A percentile compares a stretch with the other conserved stretches of the same genome.
Conservation (phyloP, 805 yeast species). For the Yamadazyma takamatsuzukensis region DNA sequence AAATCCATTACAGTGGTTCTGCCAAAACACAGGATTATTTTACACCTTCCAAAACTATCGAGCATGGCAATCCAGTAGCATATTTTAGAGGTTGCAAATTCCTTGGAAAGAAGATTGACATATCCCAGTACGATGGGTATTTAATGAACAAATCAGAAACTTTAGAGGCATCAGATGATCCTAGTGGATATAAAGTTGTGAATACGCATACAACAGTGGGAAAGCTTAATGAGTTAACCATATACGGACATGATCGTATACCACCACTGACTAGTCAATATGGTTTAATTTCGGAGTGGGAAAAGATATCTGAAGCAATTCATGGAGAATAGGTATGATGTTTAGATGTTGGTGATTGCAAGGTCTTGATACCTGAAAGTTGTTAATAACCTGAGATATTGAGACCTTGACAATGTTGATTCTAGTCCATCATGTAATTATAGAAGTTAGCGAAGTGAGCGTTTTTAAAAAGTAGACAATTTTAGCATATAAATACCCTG, state of each 20-base stretch:
- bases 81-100: slow-evolving; percentile 35
- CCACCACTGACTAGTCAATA: slow-evolving; percentile 21
- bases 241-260: slow-evolving; percentile 31
- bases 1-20: slow-evolving; percentile 25
- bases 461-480: too few relatives aligned
- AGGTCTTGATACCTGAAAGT: too few relatives aligned
- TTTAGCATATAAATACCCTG: too few relatives aligned
- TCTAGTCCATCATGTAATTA: too few relatives aligned
- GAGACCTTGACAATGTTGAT: too few relatives aligned
- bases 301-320: slow-evolving; percentile 20
- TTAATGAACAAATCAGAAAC: slow-evolving; percentile 22
- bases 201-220: slow-evolving; percentile 21
- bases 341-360: too few relatives aligned
- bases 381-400: too few relatives aligned
- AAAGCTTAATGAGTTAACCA: slow-evolving; percentile 17
- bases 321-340: too few relatives aligned
- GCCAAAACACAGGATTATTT: slow-evolving; percentile 31
- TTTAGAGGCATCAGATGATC: slow-evolving; percentile 14
- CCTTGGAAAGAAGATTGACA: slow-evolving; percentile 20
- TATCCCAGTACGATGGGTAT: slow-evolving; percentile 21
- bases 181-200: slow-evolving; percentile 16
- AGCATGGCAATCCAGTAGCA: slow-evolving; percentile 17
- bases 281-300: slow-evolving; percentile 27
- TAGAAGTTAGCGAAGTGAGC: too few relatives aligned
- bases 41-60: slow-evolving; percentile 24